Conservation (phyloP, 176 grass and related monocot species). For the Phoenix dactylifera region DNA sequence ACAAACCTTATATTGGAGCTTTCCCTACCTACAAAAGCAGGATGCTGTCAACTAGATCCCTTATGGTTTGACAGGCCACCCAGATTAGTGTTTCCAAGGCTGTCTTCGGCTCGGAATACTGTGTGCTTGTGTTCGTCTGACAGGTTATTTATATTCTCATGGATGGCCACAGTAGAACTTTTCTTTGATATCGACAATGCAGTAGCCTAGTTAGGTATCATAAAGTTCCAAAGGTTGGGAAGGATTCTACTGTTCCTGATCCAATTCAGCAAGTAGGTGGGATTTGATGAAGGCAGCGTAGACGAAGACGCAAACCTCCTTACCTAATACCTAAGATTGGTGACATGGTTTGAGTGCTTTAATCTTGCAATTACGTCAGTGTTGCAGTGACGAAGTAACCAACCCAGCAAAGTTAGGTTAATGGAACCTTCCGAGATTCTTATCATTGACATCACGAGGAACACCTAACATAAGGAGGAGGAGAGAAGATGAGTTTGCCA, state of each 20-base stretch:
- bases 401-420: constrained; percentile 50
- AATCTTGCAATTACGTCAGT: constrained; percentile 35
- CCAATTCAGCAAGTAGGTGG: constrained; percentile 21
- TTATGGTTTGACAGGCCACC: too few species aligned
- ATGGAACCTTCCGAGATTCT: constrained; percentile 23
- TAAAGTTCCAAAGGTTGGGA: constrained; percentile 29
- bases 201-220: constrained; percentile 38
- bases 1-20: too few species aligned
- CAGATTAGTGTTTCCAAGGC: too few species aligned
- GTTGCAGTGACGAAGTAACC: constrained; percentile 28
- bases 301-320: constrained; percentile 31
- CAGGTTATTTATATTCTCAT: too few species aligned
- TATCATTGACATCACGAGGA: constrained; percentile 33
- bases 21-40: too few species aligned
- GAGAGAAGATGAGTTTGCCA: constrained; percentile 22
- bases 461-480: constrained; percentile 29
- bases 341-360: constrained; percentile 34
- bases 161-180: constrained; percentile 18
- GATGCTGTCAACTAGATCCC: too few species aligned
- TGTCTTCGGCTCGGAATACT: too few species aligned
- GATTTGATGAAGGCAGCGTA: constrained; percentile 33
- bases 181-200: constrained; percentile 24
- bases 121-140: too few species aligned
- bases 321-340: constrained; percentile 46
- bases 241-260: constrained; percentile 4